Evolutionary conservation across 257 asterid species (phyloP), one percentile per base, ranked within the genome.

Genomic region (Agastache rugosa): DNA sequence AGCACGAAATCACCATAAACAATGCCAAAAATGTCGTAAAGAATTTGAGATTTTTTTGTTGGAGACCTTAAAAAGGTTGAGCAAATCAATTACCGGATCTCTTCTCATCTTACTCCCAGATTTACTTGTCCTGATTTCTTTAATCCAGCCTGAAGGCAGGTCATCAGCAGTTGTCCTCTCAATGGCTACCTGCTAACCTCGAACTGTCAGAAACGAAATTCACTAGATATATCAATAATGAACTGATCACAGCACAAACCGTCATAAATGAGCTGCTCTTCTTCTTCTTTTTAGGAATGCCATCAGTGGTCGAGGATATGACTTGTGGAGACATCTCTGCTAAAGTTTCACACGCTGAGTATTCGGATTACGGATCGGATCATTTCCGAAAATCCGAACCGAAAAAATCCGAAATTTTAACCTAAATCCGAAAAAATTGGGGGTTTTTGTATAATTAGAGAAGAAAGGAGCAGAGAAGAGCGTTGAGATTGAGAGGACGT

Each of bases 91-190:
- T 92, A 92, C 93, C 85, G 87, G 82, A 78, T 90, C 93, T 69
- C 50, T 81, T 77, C 82, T 87, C 8, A 17, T 81, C 76, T 48
- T 84, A 23, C 20, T 42, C 41, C 80, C 91, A 20, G 60, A 72
- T 75, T 80, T 88, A 68, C 83, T 82, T 60, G 75, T 71, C 79
- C 69, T 79, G 69, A 67, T 62, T 82, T 85, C 96, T 80, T 82
- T 83, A 61, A 81, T 86, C 97, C 97, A 92, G 64, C 96, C 96
- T 31, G 84, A 83, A 16, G 97, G 96, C 66, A 92, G 82, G 51
- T 77, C 93, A 65, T 83, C 88, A 69, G 66, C 66, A 8, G 80
- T 64, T 12, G 61, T 48, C 29, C 58, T 75, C 82, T 74, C 82
- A 67, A 42, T 19, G 41, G 78, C 65, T 71, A 78, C 85, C 72